Percentiles rank a stretch among this genome's conserved stretches.
Conservation (phyloP, 805 yeast genomes). For the Spathaspora boniae region DNA sequence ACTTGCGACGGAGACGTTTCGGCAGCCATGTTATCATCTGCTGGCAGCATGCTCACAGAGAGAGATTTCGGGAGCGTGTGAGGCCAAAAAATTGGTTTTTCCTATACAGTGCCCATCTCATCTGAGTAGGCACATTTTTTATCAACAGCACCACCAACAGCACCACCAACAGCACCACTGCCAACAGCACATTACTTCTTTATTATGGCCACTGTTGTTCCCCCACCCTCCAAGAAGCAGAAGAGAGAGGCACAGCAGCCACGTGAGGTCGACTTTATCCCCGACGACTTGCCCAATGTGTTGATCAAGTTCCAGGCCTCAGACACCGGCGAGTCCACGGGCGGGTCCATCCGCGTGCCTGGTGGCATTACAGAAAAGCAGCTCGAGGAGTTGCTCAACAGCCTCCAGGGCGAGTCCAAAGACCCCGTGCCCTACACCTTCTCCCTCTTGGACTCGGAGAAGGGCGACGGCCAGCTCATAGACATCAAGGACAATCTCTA, state of each 20-base stretch:
- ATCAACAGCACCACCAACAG: too few species aligned
- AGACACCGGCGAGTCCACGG: slow-evolving; percentile 83
- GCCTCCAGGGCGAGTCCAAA: slow-evolving; percentile 63
- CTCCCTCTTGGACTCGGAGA: slow-evolving; percentile 52
- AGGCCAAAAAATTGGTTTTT: too few species aligned
- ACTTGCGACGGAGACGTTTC: too few species aligned
- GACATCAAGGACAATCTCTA: slow-evolving; percentile 80
- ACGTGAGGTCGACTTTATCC: slow-evolving; percentile 68
- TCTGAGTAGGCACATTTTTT: too few species aligned
- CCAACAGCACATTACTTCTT: too few species aligned
- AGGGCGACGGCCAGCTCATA: slow-evolving; percentile 42
- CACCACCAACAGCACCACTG: too few species aligned
- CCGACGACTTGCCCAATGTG: slow-evolving; percentile 81
- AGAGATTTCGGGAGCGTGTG: too few species aligned
- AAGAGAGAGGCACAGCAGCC: slow-evolving; percentile 79
- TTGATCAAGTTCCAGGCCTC: slow-evolving; percentile 87
- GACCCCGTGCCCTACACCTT: slow-evolving; percentile 92
- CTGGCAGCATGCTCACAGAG: too few species aligned
- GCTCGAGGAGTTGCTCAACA: slow-evolving; percentile 82
- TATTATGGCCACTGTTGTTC: slow-evolving; percentile 84
- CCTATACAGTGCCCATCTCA: too few species aligned
- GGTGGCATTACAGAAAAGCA: slow-evolving; percentile 83
- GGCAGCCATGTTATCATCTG: too few species aligned
- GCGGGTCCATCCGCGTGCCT: slow-evolving; percentile 87
- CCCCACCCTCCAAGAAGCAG: slow-evolving; percentile 91